These are phyloP conservation scores for Lolium perenne DNA, from an alignment of 176 grass and related monocot genomes.

Conservation along the genomic window DNA sequence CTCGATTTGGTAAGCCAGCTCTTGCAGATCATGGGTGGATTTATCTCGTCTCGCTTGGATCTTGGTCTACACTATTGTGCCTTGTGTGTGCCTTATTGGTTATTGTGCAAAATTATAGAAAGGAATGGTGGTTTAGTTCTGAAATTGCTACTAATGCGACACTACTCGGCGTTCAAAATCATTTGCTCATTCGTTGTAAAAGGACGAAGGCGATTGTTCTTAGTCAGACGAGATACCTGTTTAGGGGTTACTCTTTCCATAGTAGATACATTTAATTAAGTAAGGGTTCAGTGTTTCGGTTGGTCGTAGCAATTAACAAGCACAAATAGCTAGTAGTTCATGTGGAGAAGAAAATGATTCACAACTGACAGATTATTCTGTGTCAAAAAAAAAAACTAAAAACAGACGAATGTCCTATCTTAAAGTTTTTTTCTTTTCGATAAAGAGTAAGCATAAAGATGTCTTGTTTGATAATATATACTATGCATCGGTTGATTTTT, in stretches of 20 bases:
- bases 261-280: neutral
- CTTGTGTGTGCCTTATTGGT: neutral
- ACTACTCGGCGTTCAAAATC: neutral
- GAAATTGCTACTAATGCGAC: neutral
- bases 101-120: neutral
- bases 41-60: neutral
- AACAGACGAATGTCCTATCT: neutral
- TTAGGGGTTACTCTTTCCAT: neutral
- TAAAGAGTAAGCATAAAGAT: no score
- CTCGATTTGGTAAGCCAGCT: constrained; percentile 6
- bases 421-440: neutral
- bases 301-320: neutral
- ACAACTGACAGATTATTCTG: neutral
- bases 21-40: neutral
- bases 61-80: neutral
- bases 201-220: neutral
- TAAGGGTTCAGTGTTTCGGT: neutral
- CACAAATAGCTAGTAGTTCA: neutral
- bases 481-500: neutral
- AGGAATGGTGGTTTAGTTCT: neutral
- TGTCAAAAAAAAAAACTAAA: neutral
- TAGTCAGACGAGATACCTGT: neutral
- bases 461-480: neutral
- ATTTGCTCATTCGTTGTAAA: neutral
- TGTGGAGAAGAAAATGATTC: neutral